These are phyloP conservation scores for Cenchrus purpureus DNA, from an alignment of 176 grass and related monocot species.

Conservation along the genomic window DNA sequence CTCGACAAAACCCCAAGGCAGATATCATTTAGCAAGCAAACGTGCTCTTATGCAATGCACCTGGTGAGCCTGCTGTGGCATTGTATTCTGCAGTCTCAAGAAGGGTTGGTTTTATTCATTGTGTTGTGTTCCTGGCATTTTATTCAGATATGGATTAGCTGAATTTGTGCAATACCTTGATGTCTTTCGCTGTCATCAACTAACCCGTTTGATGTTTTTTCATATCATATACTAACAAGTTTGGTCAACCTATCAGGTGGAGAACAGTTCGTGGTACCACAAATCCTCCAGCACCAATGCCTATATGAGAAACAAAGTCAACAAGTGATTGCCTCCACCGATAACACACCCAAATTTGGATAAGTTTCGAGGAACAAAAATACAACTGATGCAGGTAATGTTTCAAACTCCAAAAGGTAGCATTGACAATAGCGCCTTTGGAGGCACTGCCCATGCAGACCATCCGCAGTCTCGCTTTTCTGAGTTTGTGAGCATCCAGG, in stretches of 20 bases:
- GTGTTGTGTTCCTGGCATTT: too few relatives aligned
- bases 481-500: neutral
- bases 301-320: neutral
- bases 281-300: too few relatives aligned
- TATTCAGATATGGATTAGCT: neutral
- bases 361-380: neutral
- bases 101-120: too few relatives aligned
- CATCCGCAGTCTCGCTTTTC: neutral
- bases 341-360: neutral
- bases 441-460: neutral
- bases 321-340: neutral
- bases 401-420: constrained; percentile 4
- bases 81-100: too few relatives aligned
- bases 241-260: constrained; percentile 15
- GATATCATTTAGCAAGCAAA: too few relatives aligned
- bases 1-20: too few relatives aligned
- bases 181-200: too few relatives aligned
- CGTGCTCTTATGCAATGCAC: too few relatives aligned
- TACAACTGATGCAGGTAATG: neutral
- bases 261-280: neutral
- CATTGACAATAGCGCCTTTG: neutral
- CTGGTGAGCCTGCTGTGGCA: too few relatives aligned
- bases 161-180: neutral
- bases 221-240: neutral
- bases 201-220: neutral